Evolutionary conservation across 306 rosid genomes (phyloP), one percentile per base, ranked within the genome.

Genomic region (Sindora glabra): DNA sequence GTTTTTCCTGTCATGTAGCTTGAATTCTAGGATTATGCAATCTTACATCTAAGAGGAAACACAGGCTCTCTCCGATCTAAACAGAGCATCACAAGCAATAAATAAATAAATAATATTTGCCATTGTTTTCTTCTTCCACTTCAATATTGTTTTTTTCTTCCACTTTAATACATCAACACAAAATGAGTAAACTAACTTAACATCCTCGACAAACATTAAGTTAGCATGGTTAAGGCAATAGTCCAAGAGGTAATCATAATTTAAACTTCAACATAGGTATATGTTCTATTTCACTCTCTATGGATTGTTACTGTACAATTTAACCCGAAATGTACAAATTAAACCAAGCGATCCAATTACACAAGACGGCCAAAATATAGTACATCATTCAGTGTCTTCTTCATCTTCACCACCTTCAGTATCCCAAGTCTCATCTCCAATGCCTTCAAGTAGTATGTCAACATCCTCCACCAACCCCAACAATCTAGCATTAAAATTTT

Each of bases 401-500:
- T 82, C 92, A 34, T 87, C 91, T 8, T 82, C 86, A 1, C 33
- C 84, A 24, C 76, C 96, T 11, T 42, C 87, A 30, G 67, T 81
- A 19, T 37, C 87, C 2, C 81, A 95, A 5, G 45, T 25, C 3
- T 89, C 99, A 57, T 92, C 98, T 23, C 96, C 98, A 24, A 92
- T 63, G 36, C 85, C 95, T 70, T 89, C 96, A 11, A 92, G 96
- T 47, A 92, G 79, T 67, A 73, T 71, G 45, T 89, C 90, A 26
- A 84, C 87, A 27, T 92, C 95, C 76, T 86, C 95, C 16, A 96
- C 99, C 36, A 92, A 79, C 84, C 89, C 96, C 62, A 82, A 16
- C 66, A 92, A 72, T 80, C 95, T 92, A 11, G 87, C 70, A 45
- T 82, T 76, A 19, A 92, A 79, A 40, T 39, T 83, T 8, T 89